Evolutionary conservation across 176 grass and related monocot genomes (phyloP).

Genomic region (Chloris gayana): DNA sequence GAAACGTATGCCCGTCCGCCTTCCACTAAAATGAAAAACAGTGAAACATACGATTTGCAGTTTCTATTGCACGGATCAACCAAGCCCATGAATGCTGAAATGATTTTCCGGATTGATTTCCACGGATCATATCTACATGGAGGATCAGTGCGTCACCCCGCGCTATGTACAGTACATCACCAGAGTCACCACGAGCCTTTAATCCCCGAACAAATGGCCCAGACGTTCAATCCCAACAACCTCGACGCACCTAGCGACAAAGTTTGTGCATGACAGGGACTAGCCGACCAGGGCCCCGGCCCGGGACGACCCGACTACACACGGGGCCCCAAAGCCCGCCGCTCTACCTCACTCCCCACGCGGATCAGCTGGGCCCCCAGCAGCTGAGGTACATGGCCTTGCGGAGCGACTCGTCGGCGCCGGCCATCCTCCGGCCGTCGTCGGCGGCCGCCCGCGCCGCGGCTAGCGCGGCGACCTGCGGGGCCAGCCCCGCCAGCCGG

Average conservation of each 20-base stretch:
- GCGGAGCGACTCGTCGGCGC: slow-evolving; percentile 71
- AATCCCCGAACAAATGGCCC: not conserved
- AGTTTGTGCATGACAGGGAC: not conserved
- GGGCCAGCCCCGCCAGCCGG: slow-evolving; percentile 39
- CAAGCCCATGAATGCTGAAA: not conserved
- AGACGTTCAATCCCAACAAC: not conserved
- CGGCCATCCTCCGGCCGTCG: slow-evolving; percentile 48
- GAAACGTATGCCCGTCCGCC: no score
- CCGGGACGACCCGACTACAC: no score
- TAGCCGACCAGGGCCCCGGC: no score
- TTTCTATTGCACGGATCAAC: not conserved
- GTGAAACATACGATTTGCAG: not conserved
- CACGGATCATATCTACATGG: slow-evolving; percentile 34
- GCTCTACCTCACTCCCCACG: no score
- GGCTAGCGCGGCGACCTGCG: slow-evolving; percentile 31
- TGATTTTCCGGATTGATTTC: not conserved
- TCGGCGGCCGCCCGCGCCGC: slow-evolving; percentile 46
- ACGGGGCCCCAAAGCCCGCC: no score
- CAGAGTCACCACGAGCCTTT: not conserved
- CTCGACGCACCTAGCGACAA: not conserved
- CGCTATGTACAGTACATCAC: slow-evolving; percentile 3
- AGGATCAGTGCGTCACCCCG: not conserved
- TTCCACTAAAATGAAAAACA: not conserved
- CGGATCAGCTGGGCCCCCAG: slow-evolving; percentile 72
- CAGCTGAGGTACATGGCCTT: slow-evolving; percentile 76